Evolutionary conservation across 2,329 filamentous ascomycete genomes (phyloP).

Genomic region (Hymenoscyphus salicellus): DNA sequence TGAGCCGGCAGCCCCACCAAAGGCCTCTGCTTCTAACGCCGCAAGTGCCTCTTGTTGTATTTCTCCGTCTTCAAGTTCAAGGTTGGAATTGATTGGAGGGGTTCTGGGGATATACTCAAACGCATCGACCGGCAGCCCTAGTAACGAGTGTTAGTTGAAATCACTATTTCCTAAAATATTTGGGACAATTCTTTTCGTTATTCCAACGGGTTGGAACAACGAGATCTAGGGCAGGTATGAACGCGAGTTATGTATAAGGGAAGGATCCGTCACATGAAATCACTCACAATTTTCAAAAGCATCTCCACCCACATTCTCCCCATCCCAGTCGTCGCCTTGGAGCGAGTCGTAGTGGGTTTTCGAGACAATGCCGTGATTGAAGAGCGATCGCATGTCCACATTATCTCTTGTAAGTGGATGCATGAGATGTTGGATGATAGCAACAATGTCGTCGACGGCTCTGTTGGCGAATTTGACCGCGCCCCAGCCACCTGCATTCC

Average conservation of each 20-base stretch:
- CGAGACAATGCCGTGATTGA: slow-evolving; percentile 56
- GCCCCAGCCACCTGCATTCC: slow-evolving; percentile 7
- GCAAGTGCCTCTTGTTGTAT: slow-evolving; percentile 31
- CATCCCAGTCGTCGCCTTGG: slow-evolving; percentile 42
- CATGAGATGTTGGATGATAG: slow-evolving; percentile 11
- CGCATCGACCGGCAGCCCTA: slow-evolving; percentile 28
- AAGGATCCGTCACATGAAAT: neutral
- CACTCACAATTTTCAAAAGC: slow-evolving; percentile 23
- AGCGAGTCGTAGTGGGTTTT: slow-evolving; percentile 62
- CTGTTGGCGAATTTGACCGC: neutral
- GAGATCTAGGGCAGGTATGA: no score
- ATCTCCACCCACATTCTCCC: slow-evolving; percentile 7
- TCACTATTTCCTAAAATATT: no score
- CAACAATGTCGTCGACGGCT: neutral
- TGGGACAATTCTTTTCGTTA: no score
- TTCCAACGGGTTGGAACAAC: no score
- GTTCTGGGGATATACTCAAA: slow-evolving; percentile 26
- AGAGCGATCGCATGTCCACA: slow-evolving; percentile 54
- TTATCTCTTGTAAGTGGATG: slow-evolving; percentile 40
- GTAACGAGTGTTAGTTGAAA: slow-evolving; percentile 1
- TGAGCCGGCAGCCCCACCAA: slow-evolving; percentile 6
- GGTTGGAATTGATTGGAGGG: slow-evolving; percentile 26
- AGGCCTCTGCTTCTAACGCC: slow-evolving; percentile 26
- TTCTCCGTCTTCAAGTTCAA: slow-evolving; percentile 32
- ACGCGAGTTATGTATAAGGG: no score